Evolutionary conservation across 495 filamentous ascomycete species (phyloP).

Genomic region (Aspergillus panamensis): DNA sequence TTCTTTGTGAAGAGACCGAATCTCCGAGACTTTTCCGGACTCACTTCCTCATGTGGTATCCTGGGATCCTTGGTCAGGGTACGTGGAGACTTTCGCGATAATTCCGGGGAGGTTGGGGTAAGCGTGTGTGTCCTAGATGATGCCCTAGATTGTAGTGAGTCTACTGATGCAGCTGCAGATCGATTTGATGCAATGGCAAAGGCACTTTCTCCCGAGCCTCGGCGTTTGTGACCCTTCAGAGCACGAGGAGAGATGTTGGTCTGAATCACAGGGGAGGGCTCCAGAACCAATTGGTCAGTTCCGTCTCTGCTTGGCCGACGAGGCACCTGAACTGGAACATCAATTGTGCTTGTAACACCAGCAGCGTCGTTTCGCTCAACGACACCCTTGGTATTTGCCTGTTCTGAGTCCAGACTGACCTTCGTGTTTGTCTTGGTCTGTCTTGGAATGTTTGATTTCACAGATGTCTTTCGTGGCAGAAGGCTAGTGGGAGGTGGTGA

Average conservation of each 20-base stretch:
- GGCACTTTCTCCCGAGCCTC: conserved; percentile 39
- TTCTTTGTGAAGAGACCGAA: conserved; percentile 78
- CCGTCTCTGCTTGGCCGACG: conserved; percentile 78
- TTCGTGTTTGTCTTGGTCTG: conserved; percentile 18
- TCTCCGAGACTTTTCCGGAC: conserved; percentile 42
- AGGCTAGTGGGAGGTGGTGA: conserved; percentile 53
- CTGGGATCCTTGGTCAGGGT: conserved; percentile 27
- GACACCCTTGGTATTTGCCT: not conserved
- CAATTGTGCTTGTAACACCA: not conserved
- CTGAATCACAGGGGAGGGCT: conserved; percentile 66
- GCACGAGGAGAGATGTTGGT: conserved; percentile 61
- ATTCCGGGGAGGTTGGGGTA: conserved; percentile 34
- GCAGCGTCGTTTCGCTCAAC: not conserved
- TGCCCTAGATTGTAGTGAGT: conserved; percentile 36
- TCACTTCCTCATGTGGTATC: conserved; percentile 21
- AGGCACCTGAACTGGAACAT: conserved; percentile 33
- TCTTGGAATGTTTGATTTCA: conserved; percentile 40
- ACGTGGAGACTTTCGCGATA: conserved; percentile 32
- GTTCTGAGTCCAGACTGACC: not conserved
- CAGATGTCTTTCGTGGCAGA: conserved; percentile 61
- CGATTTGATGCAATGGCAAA: conserved; percentile 14
- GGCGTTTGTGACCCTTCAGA: conserved; percentile 41
- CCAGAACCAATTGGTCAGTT: conserved; percentile 61
- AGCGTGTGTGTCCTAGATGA: conserved; percentile 40
- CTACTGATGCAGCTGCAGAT: conserved; percentile 36